Base-by-base conservation (phyloP, 345 rosid species). In the Gossypium ekmanianum region DNA sequence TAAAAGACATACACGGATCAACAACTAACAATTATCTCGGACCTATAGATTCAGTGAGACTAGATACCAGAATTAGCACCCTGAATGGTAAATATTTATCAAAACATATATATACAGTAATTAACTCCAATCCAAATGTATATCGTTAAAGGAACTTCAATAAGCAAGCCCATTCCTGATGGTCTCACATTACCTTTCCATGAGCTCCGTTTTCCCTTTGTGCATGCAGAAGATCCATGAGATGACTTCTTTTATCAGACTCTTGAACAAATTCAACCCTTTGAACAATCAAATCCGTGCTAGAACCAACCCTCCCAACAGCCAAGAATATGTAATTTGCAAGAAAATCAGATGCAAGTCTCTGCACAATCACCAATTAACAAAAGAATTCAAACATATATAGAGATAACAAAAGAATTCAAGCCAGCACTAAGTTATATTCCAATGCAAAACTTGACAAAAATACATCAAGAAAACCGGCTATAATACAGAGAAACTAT, bases 291-390 rank as follows among this genome's bases (percentile, higher is more conserved):
- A 95, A 84, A 87, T 95, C 99, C 62, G 99, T 95, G 81, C 99
- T 95, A 29, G 99, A 95, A 78, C 99, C 99, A 66, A 95, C 99
- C 76, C 99, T 80, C 75, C 99, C 99, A 85, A 95, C 99, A 81
- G 98, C 97, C 97, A 95, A 83, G 79, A 93, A 95, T 45, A 95
- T 72, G 72, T 95, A 95, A 74, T 81, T 85, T 57, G 86, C 80
- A 78, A 95, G 84, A 80, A 95, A 95, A 83, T 95, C 99, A 80
- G 97, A 85, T 24, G 99, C 99, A 52, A 95, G 85, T 87, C 98
- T 91, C 99, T 95, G 91, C 91, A 86, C 45, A 52, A 56, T 24
- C 71, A 69, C 26, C 73, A 11, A 69, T 51, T 26, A 27, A 27
- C 13, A 69, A 69, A 50, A 16, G 45, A 68, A 50, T 51, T 69